Evolutionary conservation across 768 basidiomycete genomes (phyloP).

Genomic region (Podaxis sp.): DNA sequence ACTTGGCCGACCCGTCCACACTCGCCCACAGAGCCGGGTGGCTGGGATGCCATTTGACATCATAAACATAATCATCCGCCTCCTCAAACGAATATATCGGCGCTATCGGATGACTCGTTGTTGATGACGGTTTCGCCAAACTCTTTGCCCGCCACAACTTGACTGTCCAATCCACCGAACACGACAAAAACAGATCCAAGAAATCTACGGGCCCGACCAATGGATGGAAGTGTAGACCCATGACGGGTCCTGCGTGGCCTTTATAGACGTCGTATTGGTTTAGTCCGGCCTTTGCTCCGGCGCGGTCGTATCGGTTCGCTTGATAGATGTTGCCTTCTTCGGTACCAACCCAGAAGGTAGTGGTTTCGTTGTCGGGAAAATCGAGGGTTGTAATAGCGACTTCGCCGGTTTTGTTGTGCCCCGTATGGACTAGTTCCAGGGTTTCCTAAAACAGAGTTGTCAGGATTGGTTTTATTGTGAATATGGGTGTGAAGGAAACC

Average conservation of each 20-base stretch:
- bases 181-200: constrained; percentile 89
- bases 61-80: constrained; percentile 98
- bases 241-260: constrained; percentile 90
- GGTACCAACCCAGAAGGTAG: constrained; percentile 96
- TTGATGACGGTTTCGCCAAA: constrained; percentile 55
- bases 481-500: constrained; percentile 34
- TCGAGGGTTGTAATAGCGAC: constrained; percentile 92
- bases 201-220: constrained; percentile 89
- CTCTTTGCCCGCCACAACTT: constrained; percentile 91
- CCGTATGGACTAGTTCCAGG: constrained; percentile 80
- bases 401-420: constrained; percentile 95
- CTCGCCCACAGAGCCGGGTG: constrained; percentile 94
- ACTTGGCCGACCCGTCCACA: constrained; percentile 92
- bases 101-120: constrained; percentile 49
- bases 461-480: not conserved
- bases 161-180: constrained; percentile 97
- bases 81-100: constrained; percentile 95
- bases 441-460: constrained; percentile 68
- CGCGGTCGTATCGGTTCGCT: constrained; percentile 95
- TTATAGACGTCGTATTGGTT: constrained; percentile 92
- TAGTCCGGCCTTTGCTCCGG: constrained; percentile 93
- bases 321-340: constrained; percentile 98
- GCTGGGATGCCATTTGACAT: constrained; percentile 95
- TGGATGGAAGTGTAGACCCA: constrained; percentile 94
- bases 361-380: constrained; percentile 94